phyloP scores from a whole-genome alignment of 805 yeast genomes.

The Schwanniomyces yamadae region DNA sequence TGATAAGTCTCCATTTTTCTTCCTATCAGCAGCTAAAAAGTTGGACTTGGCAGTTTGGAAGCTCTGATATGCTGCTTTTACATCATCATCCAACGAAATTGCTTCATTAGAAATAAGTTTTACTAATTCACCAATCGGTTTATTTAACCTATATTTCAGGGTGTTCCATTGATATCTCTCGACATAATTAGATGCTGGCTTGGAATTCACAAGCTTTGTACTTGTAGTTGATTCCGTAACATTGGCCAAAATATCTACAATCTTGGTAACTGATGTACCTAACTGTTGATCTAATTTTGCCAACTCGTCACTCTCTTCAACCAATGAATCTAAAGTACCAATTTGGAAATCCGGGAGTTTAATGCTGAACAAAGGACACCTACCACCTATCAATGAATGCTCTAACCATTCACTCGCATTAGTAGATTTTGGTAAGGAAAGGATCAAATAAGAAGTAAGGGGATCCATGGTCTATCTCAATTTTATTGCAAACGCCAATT shows the following conservation, averaged over 20 bases:
- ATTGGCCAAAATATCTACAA: conserved; percentile 66
- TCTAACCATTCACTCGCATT: conserved; percentile 55
- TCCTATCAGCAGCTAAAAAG: conserved; percentile 84
- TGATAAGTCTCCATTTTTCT: conserved; percentile 89
- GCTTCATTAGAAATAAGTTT: conserved; percentile 73
- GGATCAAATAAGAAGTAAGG: conserved; percentile 47
- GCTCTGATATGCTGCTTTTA: conserved; percentile 67
- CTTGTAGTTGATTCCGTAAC: conserved; percentile 25
- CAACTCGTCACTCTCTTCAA: conserved; percentile 87
- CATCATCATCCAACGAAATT: conserved; percentile 78
- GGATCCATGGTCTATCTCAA: conserved; percentile 24
- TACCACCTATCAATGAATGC: conserved; percentile 54
- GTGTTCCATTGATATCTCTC: conserved; percentile 85
- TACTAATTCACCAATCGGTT: conserved; percentile 74
- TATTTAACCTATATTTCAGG: conserved; percentile 81
- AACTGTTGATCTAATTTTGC: conserved; percentile 80
- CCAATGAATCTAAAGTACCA: conserved; percentile 90
- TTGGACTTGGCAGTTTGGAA: conserved; percentile 84
- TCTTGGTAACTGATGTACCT: conserved; percentile 64
- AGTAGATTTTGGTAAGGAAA: conserved; percentile 58
- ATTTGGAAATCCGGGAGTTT: conserved; percentile 84
- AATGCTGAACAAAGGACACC: conserved; percentile 54
- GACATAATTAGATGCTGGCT: conserved; percentile 58
- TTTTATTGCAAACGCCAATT: too few species aligned
- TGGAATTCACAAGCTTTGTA: conserved; percentile 40